These are phyloP conservation scores for Cercospora berteroae DNA, from an alignment of 2,329 filamentous ascomycete genomes.

Conservation along the genomic window DNA sequence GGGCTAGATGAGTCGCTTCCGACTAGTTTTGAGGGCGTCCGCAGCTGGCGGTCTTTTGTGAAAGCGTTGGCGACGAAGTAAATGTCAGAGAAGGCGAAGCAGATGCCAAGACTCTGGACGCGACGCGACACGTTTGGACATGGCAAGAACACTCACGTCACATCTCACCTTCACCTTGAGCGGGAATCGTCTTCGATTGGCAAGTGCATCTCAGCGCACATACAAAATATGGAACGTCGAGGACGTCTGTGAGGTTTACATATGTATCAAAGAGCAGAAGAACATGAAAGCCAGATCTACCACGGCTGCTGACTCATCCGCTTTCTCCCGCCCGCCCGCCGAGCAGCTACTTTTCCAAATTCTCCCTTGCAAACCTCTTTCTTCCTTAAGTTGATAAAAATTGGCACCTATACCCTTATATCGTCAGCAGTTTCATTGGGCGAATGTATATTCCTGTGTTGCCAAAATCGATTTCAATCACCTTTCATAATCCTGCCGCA, in stretches of 20 bases:
- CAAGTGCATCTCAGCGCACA: neutral
- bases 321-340: neutral
- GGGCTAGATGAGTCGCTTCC: neutral
- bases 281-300: neutral
- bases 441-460: neutral
- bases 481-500: neutral
- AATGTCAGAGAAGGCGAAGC: neutral
- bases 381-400: neutral
- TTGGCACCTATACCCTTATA: neutral
- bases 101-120: neutral
- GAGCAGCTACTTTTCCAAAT: neutral
- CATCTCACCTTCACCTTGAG: neutral
- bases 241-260: neutral
- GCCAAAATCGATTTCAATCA: neutral
- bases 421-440: neutral
- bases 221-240: neutral
- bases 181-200: neutral
- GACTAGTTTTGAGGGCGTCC: neutral
- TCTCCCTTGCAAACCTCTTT: neutral
- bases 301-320: neutral
- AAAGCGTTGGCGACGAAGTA: neutral
- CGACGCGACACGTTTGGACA: neutral
- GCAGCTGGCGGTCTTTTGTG: neutral
- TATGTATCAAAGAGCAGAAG: neutral
- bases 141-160: neutral